A percentile compares a stretch with the other conserved stretches of the same genome.
Conservation (phyloP, 2,329 filamentous ascomycete species). For the Epichloe sibirici region DNA sequence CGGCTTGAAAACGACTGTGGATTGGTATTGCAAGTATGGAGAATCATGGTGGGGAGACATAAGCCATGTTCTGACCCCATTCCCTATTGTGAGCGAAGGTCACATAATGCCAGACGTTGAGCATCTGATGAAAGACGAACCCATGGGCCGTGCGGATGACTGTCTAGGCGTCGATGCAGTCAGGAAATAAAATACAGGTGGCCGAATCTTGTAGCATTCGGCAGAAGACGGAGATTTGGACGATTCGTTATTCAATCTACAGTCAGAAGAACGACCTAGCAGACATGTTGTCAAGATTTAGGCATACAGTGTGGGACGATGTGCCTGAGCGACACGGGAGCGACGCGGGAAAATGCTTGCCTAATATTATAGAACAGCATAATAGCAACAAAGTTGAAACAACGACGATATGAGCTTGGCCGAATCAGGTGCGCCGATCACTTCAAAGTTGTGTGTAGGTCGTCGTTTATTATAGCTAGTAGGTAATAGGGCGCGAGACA, state of each 20-base stretch:
- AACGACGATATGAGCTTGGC: background rate
- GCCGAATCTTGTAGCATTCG: background rate
- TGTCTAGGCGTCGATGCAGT: background rate
- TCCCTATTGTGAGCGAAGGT: conserved; percentile 46
- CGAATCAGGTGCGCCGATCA: background rate
- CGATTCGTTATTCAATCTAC: no score
- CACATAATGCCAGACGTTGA: conserved; percentile 41
- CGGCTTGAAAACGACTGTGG: conserved; percentile 50
- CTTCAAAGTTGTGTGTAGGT: background rate
- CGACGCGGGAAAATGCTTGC: background rate
- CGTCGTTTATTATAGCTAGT: background rate
- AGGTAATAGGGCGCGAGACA: no score
- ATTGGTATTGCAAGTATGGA: conserved; percentile 57
- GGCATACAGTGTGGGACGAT: background rate
- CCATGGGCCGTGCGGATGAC: conserved; percentile 14
- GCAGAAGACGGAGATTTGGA: no score
- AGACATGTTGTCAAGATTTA: no score
- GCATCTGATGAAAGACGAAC: conserved; percentile 22
- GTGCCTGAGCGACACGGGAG: background rate
- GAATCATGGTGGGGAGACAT: conserved; percentile 64
- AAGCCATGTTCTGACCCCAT: conserved; percentile 54
- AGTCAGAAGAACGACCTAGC: no score
- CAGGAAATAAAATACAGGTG: conserved; percentile 7
- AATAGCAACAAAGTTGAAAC: background rate
- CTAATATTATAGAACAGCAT: background rate